Base-by-base conservation (phyloP, 805 yeast genomes). In the Candida lessepsii region DNA sequence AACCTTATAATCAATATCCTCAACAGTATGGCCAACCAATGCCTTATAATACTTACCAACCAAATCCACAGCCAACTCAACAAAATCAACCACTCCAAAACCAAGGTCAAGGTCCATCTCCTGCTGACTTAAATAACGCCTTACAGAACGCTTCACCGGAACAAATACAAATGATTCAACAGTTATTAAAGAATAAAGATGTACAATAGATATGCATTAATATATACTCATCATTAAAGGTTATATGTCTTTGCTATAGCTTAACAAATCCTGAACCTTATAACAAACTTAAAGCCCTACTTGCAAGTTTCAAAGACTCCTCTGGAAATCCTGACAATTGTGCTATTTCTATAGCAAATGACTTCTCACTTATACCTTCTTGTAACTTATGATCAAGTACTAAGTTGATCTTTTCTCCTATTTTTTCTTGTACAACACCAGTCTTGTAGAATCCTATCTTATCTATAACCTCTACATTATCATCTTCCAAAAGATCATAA, bases 281-380 rank as follows among this genome's bases (percentile, higher is more conserved):
- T 18, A 39, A 32, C 16, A 32, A 19, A 9, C 20, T 30, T 15
- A 40, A 24, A 11, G 43, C 39, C 9, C 26, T 21, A 25, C 18
- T 29, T 10, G 95, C 95, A 27, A 70, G 61, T 1, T 60, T 45
- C 13, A 87, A 51, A 1, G 88, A 87, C 3, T 59, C 56, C 6
- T 47, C 47, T 0, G 96, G 96, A 47, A 86, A 83, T 0, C 95
- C 95, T 0, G 96, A 95, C 52, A 80, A 61, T 51, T 74, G 70
- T 0, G 96, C 96, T 9, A 86, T 83, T 39, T 76, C 79, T 9
- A 86, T 58, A 1, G 95, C 96, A 56, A 83, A 84, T 0, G 95
- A 85, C 45, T 80, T 74, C 7, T 70, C 70, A 52, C 88, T 78
- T n/a, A 88, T 74, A 0, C 96, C 96, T 0, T 71, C 71, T 37